Evolutionary conservation across 202 grass and related monocot species (phyloP).

Genomic region (Carex sylvatica): DNA sequence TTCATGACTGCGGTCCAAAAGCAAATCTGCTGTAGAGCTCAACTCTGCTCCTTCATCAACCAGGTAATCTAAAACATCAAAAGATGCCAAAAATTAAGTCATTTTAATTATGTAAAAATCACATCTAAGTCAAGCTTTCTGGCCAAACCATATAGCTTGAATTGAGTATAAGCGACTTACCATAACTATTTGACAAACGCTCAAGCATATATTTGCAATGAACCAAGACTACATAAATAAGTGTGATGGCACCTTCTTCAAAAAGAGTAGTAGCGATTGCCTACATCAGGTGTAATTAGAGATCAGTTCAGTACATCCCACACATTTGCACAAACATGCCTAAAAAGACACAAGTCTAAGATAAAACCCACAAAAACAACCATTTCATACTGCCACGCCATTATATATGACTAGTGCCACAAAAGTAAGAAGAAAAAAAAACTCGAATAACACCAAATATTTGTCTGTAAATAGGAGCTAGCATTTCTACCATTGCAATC

Average conservation of each 20-base stretch:
- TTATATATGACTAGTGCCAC: background rate
- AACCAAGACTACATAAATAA: constrained; percentile 85
- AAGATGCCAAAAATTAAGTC: constrained; percentile 19
- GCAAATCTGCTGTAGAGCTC: constrained; percentile 88
- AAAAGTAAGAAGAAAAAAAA: background rate
- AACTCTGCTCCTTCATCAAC: constrained; percentile 95
- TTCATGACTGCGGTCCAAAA: constrained; percentile 88
- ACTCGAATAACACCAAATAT: background rate
- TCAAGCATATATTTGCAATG: constrained; percentile 97
- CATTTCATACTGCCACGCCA: background rate
- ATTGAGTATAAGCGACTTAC: constrained; percentile 39
- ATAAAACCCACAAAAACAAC: background rate
- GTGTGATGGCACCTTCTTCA: constrained; percentile 88
- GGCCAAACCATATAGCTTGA: background rate
- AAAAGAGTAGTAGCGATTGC: constrained; percentile 84
- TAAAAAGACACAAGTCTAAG: constrained; percentile 7
- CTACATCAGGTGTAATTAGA: constrained; percentile 38
- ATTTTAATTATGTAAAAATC: constrained; percentile 1
- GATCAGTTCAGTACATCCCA: constrained; percentile 4
- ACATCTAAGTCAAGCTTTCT: constrained; percentile 6
- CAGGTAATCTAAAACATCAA: constrained; percentile 80
- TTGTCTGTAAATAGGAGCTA: background rate
- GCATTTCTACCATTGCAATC: background rate
- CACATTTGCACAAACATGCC: background rate
- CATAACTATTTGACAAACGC: constrained; percentile 91